phyloP scores from a whole-genome alignment of 345 rosid genomes.

The Gynandropsis gynandra region DNA sequence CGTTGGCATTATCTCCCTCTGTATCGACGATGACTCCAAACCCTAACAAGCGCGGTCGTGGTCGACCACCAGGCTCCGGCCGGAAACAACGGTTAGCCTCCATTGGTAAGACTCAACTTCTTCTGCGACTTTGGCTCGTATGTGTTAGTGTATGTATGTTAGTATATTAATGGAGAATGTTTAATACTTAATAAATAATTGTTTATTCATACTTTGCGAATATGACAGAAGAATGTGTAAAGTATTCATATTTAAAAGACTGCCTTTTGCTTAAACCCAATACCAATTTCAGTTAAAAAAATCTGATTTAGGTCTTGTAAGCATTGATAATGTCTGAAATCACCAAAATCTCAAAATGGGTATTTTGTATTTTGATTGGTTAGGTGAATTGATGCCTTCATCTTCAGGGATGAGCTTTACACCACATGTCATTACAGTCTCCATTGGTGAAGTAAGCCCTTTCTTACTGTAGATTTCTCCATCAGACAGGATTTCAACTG shows the following conservation, averaged over 20 bases:
- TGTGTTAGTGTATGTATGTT: neutral
- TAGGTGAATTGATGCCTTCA: slow-evolving; percentile 31
- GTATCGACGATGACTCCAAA: slow-evolving; percentile 35
- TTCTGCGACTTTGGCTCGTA: neutral
- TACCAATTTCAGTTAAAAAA: too few species aligned
- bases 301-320: too few species aligned
- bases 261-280: neutral
- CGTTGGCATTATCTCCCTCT: slow-evolving; percentile 69
- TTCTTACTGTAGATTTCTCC: neutral
- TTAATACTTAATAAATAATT: too few species aligned
- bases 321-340: too few species aligned
- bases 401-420: slow-evolving; percentile 81
- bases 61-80: slow-evolving; percentile 88
- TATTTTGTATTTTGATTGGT: neutral
- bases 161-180: too few species aligned
- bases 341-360: neutral
- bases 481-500: neutral
- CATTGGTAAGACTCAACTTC: slow-evolving; percentile 37
- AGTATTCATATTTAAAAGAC: too few species aligned
- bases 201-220: too few species aligned
- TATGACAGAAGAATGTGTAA: too few species aligned
- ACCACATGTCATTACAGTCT: slow-evolving; percentile 65
- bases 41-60: slow-evolving; percentile 77
- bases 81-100: slow-evolving; percentile 68
- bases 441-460: slow-evolving; percentile 60